These are phyloP conservation scores for Escovopsis sp. DNA, from an alignment of 2,329 filamentous ascomycete genomes.

Conservation along the genomic window DNA sequence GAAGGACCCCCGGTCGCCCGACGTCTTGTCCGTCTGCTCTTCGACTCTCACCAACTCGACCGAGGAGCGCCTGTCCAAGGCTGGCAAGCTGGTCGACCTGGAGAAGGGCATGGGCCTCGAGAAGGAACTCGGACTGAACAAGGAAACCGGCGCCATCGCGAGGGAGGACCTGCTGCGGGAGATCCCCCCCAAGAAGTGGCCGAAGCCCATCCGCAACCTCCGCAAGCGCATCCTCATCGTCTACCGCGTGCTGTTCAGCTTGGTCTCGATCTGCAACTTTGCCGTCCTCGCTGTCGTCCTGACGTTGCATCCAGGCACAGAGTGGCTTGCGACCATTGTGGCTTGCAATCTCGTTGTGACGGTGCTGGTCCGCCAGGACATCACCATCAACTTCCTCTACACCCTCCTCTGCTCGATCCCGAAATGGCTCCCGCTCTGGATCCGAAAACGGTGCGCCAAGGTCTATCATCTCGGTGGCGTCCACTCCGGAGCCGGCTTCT, in stretches of 20 bases:
- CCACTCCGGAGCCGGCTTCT: slow-evolving; percentile 34
- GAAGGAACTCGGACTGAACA: no score
- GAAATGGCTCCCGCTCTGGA: slow-evolving; percentile 29
- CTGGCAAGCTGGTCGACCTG: not conserved
- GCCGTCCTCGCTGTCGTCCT: slow-evolving; percentile 30
- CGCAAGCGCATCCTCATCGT: slow-evolving; percentile 33
- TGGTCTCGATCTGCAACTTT: slow-evolving; percentile 36
- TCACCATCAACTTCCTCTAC: slow-evolving; percentile 37
- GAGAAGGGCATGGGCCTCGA: slow-evolving; percentile 14
- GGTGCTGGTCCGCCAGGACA: slow-evolving; percentile 39
- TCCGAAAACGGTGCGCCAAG: slow-evolving; percentile 33
- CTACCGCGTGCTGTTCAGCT: slow-evolving; percentile 41
- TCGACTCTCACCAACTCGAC: slow-evolving; percentile 15
- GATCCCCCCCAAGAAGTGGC: slow-evolving; percentile 26
- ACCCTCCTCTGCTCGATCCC: slow-evolving; percentile 29
- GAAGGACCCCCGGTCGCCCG: slow-evolving; percentile 7
- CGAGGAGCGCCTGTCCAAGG: slow-evolving; percentile 5
- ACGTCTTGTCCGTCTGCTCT: slow-evolving; percentile 17
- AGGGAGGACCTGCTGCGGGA: slow-evolving; percentile 13
- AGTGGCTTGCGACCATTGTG: slow-evolving; percentile 27
- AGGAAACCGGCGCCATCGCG: no score
- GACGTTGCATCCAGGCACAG: slow-evolving; percentile 16
- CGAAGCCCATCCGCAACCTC: slow-evolving; percentile 24
- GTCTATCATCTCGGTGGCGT: slow-evolving; percentile 38
- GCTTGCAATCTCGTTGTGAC: slow-evolving; percentile 34